A percentile compares a stretch with the other conserved stretches of the same genome.
phyloP scores from a whole-genome alignment of 495 filamentous ascomycete species.

The Schizothecium vesticola region DNA sequence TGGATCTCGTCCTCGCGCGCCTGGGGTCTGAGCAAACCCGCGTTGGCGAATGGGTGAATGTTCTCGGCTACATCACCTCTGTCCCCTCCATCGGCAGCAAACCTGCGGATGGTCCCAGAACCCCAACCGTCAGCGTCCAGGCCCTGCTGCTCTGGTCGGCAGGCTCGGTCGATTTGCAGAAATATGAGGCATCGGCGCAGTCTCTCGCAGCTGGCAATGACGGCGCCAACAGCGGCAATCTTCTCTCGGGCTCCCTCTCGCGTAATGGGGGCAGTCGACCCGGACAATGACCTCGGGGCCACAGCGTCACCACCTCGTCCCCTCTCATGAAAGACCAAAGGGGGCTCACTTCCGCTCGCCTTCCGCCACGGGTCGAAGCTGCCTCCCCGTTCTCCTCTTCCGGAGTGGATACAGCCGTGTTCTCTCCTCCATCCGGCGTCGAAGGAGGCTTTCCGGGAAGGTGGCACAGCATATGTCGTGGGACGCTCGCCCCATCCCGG shows the following conservation, averaged over 20 bases:
- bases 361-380: slow-evolving; percentile 1
- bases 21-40: slow-evolving; percentile 59
- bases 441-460: not conserved
- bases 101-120: not conserved
- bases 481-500: not conserved
- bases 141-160: slow-evolving; percentile 64
- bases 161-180: slow-evolving; percentile 54
- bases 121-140: slow-evolving; percentile 44
- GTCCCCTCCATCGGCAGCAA: slow-evolving; percentile 14
- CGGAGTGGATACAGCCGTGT: slow-evolving; percentile 2
- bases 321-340: not conserved
- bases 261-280: not conserved
- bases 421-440: not conserved
- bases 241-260: not conserved
- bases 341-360: not conserved
- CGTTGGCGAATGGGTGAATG: slow-evolving; percentile 84
- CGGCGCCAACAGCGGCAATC: not conserved
- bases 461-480: slow-evolving; percentile 25
- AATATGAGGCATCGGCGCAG: slow-evolving; percentile 52
- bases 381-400: slow-evolving; percentile 8
- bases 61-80: slow-evolving; percentile 71
- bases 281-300: not conserved
- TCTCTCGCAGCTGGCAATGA: slow-evolving; percentile 5
- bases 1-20: slow-evolving; percentile 62
- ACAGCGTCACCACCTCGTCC: not conserved